These are phyloP conservation scores for Endocladia muricata DNA, from an alignment of 31 red algal genomes.

Conservation along the genomic window DNA sequence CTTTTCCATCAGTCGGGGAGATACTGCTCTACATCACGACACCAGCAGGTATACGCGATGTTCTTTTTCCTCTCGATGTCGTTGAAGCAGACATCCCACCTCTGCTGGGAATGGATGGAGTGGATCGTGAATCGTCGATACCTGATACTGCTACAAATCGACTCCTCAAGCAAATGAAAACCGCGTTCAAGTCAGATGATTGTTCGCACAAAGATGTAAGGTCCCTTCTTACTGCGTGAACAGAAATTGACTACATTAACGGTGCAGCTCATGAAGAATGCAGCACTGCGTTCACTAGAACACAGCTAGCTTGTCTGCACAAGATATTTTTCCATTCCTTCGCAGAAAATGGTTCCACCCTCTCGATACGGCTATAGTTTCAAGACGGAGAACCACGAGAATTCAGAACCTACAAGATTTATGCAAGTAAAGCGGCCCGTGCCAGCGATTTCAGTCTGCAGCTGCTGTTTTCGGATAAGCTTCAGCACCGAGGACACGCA, in stretches of 20 bases:
- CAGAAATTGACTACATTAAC: neutral
- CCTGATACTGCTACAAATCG: neutral
- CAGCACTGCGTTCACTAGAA: neutral
- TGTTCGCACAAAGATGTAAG: neutral
- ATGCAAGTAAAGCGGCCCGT: neutral
- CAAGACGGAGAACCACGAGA: neutral
- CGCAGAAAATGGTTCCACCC: neutral
- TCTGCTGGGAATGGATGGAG: neutral
- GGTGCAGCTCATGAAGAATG: neutral
- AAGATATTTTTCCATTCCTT: neutral
- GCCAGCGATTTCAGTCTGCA: neutral
- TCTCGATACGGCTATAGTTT: neutral
- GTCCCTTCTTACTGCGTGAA: neutral
- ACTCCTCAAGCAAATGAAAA: neutral
- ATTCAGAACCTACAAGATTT: neutral
- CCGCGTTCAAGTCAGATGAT: neutral
- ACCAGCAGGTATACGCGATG: neutral
- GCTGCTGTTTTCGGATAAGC: neutral
- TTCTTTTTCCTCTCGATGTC: neutral
- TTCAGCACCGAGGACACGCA: neutral
- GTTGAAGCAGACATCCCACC: slow-evolving; percentile 1
- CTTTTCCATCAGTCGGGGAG: neutral
- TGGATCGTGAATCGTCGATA: neutral
- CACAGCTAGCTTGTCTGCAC: neutral
- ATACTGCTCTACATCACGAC: neutral